Evolutionary conservation across 2,329 filamentous ascomycete species (phyloP).

Genomic region (Fusarium pininemorale): DNA sequence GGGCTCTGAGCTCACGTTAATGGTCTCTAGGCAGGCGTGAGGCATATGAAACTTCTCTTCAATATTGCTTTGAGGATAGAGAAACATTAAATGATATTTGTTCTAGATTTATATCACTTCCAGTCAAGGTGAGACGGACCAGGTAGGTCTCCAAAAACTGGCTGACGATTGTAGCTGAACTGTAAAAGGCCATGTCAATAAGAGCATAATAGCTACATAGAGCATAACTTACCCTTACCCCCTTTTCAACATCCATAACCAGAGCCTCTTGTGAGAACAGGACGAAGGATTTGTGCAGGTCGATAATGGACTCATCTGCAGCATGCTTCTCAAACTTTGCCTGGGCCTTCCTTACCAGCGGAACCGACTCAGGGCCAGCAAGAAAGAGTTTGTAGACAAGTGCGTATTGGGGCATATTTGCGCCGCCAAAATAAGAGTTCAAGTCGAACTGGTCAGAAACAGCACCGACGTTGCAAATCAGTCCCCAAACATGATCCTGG

Average conservation of each 20-base stretch:
- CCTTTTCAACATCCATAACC: not conserved
- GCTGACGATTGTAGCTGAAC: not conserved
- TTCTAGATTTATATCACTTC: no score
- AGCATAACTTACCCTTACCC: not conserved
- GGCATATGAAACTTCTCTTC: rapidly evolving
- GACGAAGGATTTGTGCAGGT: not conserved
- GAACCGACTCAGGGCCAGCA: not conserved
- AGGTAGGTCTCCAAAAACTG: not conserved
- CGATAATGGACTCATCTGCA: not conserved
- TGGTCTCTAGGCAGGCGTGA: no score
- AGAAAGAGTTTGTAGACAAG: not conserved
- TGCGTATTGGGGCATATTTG: not conserved
- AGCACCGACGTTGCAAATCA: not conserved
- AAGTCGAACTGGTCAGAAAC: not conserved
- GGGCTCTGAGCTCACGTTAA: no score
- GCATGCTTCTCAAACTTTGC: not conserved
- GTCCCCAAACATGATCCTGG: not conserved
- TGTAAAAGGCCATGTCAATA: not conserved
- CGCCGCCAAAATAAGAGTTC: not conserved
- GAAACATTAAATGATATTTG: rapidly evolving
- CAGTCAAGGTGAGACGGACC: not conserved
- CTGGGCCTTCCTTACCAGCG: not conserved
- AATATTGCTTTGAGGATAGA: not conserved
- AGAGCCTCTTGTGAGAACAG: not conserved
- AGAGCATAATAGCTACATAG: rapidly evolving